These are phyloP conservation scores for Collybia sordida DNA, from an alignment of 768 basidiomycete species.

Conservation along the genomic window DNA sequence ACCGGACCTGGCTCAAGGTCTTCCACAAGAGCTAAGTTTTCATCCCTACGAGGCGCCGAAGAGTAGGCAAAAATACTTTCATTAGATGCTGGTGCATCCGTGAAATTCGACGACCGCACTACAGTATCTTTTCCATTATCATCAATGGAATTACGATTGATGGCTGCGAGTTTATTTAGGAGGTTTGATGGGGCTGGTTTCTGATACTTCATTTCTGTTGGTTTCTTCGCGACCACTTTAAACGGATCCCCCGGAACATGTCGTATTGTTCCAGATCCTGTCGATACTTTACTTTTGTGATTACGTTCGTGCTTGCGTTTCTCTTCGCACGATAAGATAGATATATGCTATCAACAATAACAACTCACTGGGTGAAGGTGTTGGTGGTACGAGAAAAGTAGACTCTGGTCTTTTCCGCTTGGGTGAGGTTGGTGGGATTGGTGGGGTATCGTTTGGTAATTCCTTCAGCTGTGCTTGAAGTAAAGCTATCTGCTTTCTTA, in stretches of 20 bases:
- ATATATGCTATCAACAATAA: constrained; percentile 13
- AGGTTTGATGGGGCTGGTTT: constrained; percentile 52
- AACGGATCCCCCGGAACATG: background rate
- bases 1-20: constrained; percentile 76
- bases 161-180: constrained; percentile 46
- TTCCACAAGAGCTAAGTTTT: constrained; percentile 70
- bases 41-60: constrained; percentile 45
- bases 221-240: background rate
- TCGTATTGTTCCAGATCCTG: too few relatives aligned
- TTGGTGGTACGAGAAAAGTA: constrained; percentile 49
- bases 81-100: constrained; percentile 29
- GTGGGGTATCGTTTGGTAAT: constrained; percentile 23
- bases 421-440: constrained; percentile 32
- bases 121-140: constrained; percentile 8
- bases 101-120: constrained; percentile 32
- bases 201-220: constrained; percentile 10
- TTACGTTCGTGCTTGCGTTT: constrained; percentile 42
- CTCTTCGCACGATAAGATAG: constrained; percentile 19
- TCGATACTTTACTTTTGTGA: background rate
- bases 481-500: constrained; percentile 53
- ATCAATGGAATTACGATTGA: constrained; percentile 23
- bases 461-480: constrained; percentile 56
- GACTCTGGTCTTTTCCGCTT: constrained; percentile 46
- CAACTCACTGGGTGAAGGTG: constrained; percentile 65
- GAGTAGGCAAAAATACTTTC: background rate